These are phyloP conservation scores for Hypoxylon sp. DNA, from an alignment of 2,329 filamentous ascomycete species.

Conservation along the genomic window DNA sequence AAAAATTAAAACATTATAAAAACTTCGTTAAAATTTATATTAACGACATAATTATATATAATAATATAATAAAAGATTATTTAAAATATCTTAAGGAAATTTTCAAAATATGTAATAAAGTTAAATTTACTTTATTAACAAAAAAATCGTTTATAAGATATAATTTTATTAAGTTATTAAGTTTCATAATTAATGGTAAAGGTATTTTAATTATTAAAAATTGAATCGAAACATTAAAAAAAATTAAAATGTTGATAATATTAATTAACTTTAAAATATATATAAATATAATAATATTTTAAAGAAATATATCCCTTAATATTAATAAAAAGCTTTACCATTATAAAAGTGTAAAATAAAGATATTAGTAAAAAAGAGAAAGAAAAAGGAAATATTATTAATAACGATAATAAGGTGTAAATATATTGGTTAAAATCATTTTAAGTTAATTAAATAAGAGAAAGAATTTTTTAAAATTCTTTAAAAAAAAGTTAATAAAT, in stretches of 20 bases:
- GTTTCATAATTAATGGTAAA: no score
- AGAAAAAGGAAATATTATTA: neutral
- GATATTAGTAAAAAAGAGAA: neutral
- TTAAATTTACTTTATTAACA: neutral
- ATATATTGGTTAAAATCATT: neutral
- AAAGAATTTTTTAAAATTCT: neutral
- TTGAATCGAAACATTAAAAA: no score
- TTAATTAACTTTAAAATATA: no score
- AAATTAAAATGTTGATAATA: no score
- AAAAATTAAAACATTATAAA: neutral
- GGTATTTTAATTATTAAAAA: no score
- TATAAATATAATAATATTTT: conserved; percentile 3
- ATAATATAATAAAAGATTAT: neutral
- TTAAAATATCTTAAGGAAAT: neutral
- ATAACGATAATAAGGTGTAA: neutral
- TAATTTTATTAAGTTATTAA: neutral
- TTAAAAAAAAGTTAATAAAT: neutral
- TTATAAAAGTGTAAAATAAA: neutral
- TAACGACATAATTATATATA: neutral
- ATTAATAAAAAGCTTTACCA: no score
- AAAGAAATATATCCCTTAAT: neutral
- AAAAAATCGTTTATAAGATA: neutral
- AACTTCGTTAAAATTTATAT: no score
- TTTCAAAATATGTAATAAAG: neutral
- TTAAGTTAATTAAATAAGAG: neutral